phyloP scores from a whole-genome alignment of 305 asterid genomes.

The Ilex paraguariensis region DNA sequence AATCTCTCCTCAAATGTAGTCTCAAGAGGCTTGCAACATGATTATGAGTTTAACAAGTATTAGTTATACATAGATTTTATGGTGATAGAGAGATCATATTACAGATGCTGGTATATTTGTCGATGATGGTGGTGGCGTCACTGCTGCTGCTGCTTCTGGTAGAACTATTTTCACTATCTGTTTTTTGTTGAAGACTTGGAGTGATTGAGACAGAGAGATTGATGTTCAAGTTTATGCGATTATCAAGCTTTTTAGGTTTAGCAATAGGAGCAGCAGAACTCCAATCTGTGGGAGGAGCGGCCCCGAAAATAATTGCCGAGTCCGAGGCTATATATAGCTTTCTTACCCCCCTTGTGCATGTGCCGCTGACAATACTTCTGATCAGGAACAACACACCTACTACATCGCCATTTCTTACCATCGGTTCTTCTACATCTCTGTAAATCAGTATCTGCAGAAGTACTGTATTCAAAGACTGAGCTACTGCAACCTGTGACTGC shows the following conservation, averaged over 20 bases:
- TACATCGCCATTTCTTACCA: slow-evolving; percentile 75
- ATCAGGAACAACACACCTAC: slow-evolving; percentile 29
- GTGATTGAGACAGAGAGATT: not conserved
- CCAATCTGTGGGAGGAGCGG: not conserved
- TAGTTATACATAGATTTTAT: too few relatives aligned
- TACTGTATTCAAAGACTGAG: slow-evolving; percentile 16
- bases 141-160: slow-evolving; percentile 32
- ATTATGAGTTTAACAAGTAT: too few relatives aligned
- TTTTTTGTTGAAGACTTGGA: not conserved
- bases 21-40: too few relatives aligned
- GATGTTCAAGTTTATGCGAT: not conserved
- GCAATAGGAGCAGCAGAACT: not conserved
- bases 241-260: not conserved
- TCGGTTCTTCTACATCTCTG: slow-evolving; percentile 70
- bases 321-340: slow-evolving; percentile 24
- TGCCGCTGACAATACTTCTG: slow-evolving; percentile 56
- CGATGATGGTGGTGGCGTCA: slow-evolving; percentile 51
- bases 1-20: too few relatives aligned
- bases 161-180: not conserved
- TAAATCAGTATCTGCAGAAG: slow-evolving; percentile 18
- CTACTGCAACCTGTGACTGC: slow-evolving; percentile 10
- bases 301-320: slow-evolving; percentile 1
- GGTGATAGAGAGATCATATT: too few relatives aligned
- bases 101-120: slow-evolving; percentile 15
- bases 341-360: slow-evolving; percentile 61